These are phyloP conservation scores for Forsythia viridissima DNA, from an alignment of 257 asterid genomes.

Conservation along the genomic window DNA sequence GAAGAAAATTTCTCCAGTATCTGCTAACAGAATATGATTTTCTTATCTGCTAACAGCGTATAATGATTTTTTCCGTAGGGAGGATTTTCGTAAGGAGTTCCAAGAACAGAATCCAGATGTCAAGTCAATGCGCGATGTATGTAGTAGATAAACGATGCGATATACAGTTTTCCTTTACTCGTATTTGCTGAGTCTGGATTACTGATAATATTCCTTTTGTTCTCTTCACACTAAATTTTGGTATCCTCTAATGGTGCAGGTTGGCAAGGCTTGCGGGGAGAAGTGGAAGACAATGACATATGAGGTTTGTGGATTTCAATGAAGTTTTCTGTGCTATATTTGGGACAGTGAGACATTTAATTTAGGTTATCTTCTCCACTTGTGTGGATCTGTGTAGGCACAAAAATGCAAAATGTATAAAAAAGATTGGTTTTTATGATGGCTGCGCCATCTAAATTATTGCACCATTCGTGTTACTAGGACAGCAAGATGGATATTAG, in stretches of 20 bases:
- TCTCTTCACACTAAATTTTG: not conserved
- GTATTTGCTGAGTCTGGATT: not conserved
- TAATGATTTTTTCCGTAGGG: conserved; percentile 47
- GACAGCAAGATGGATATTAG: not conserved
- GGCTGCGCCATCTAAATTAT: not conserved
- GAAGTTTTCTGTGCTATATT: not conserved
- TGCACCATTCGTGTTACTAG: not conserved
- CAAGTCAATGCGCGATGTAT: conserved; percentile 91
- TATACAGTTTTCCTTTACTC: not conserved
- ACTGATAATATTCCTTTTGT: conserved; percentile 1
- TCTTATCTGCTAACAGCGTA: not conserved
- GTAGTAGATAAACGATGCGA: conserved; percentile 20
- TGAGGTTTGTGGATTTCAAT: conserved; percentile 54
- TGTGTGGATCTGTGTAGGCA: not conserved
- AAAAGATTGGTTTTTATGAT: not conserved
- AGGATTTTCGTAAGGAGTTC: conserved; percentile 91
- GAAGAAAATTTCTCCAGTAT: not conserved
- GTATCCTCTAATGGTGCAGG: conserved; percentile 41
- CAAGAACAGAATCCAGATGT: conserved; percentile 81
- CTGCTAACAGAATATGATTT: conserved; percentile 15
- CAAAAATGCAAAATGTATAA: not conserved
- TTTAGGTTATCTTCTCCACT: not conserved
- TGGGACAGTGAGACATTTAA: not conserved
- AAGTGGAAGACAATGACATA: conserved; percentile 93
- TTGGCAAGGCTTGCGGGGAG: conserved; percentile 97